Evolutionary conservation across 768 basidiomycete genomes (phyloP).

Genomic region (Cubamyces lactineus): DNA sequence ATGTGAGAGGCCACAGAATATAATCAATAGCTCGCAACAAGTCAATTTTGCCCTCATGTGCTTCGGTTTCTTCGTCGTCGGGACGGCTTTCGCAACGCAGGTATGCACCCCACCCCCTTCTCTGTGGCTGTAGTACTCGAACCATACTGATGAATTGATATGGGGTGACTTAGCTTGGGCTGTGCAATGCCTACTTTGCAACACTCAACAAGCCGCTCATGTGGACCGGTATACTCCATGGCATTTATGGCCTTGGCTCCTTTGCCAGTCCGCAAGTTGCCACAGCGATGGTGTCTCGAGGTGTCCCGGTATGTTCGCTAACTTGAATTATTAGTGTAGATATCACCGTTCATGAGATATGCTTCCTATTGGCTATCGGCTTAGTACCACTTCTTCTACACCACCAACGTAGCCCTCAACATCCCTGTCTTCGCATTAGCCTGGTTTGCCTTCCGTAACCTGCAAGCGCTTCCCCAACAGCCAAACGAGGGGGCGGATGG

Average conservation of each 20-base stretch:
- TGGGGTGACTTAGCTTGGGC: conserved; percentile 21
- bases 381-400: conserved; percentile 33
- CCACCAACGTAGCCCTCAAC: conserved; percentile 32
- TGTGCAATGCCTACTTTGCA: conserved; percentile 34
- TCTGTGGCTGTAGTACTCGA: no score
- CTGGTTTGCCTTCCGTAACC: conserved; percentile 30
- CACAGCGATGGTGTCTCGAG: conserved; percentile 29
- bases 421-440: conserved; percentile 28
- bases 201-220: conserved; percentile 31
- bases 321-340: no score
- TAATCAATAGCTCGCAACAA: conserved; percentile 35
- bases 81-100: conserved; percentile 32
- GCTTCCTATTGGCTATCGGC: no score
- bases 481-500: conserved; percentile 16
- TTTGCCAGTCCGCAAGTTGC: conserved; percentile 31
- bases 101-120: neutral
- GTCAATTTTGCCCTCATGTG: conserved; percentile 31
- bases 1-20: conserved; percentile 19
- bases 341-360: no score
- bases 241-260: conserved; percentile 32
- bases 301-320: conserved; percentile 27
- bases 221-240: conserved; percentile 32
- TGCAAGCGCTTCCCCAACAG: conserved; percentile 27
- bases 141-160: no score
- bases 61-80: conserved; percentile 35